Evolutionary conservation across 345 rosid species (phyloP), one percentile per base, ranked within the genome.

Genomic region (Linum trigynum): DNA sequence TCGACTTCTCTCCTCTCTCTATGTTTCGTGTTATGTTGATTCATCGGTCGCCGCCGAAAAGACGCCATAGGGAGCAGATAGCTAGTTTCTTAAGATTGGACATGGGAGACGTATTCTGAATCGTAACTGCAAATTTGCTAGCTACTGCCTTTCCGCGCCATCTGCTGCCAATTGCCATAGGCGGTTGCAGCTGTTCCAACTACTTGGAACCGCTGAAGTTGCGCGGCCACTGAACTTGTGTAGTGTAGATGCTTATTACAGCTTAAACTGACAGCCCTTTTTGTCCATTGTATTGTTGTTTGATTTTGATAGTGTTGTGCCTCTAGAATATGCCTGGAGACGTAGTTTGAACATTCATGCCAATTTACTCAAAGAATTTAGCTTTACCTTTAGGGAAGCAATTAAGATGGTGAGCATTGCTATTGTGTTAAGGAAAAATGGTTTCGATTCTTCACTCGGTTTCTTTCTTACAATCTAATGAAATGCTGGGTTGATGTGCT

Each of bases 281-380:
- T 41, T n/a, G 10, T 69, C 4, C 2, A 38, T 2, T 57, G 15
- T 32, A 64, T 15, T 82, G 71, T 75, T 90, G 98, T 75, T 90
- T 35, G 97, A 88, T 79, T 84, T 82, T 70, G 98, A 92, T 80
- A 84, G 96, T 77, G 90, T 97, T 71, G 90, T 88, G 23, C 98
- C 98, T 2, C 98, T 97, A 16, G 79, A 83, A 71, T 89, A 90
- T 10, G 98, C 98, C 56, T 92, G 97, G 98, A 88, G 98, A 80
- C 86, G 98, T 80, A 86, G 85, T 68, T 76, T 92, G 69, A 86
- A 92, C 72, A 86, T 97, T 59, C 96, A 90, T 79, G 98, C 98
- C 1, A 92, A 90, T 82, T 74, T 84, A 71, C 84, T 92, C 11
- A 90, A 90, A 77, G 98, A 92, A 74, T 92, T 92, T 66, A 92